phyloP scores from a whole-genome alignment of 148 eudicot genomes.

The Suaeda aralocaspica region DNA sequence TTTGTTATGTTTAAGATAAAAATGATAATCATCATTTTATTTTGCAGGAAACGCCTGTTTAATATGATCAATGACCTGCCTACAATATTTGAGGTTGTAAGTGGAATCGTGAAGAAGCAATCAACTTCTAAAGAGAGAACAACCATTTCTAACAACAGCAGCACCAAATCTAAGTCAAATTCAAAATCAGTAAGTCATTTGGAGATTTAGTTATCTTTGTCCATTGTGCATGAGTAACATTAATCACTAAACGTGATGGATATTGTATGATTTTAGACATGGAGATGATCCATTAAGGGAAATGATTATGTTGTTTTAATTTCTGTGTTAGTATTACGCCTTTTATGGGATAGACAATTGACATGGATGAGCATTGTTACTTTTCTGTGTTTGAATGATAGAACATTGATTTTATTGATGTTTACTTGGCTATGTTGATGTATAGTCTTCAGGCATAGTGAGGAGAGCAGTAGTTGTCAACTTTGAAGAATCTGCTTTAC shows the following conservation, averaged over 20 bases:
- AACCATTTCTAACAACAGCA: conserved; percentile 46
- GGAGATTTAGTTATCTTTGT: neutral
- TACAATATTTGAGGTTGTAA: conserved; percentile 51
- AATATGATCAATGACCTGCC: conserved; percentile 60
- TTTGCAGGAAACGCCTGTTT: conserved; percentile 54
- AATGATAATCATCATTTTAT: neutral
- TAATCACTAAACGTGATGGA: neutral
- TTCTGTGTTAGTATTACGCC: neutral
- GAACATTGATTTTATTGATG: neutral
- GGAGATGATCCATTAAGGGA: neutral
- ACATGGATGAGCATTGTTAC: neutral
- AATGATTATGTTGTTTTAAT: neutral
- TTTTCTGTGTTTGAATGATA: conserved; percentile 1
- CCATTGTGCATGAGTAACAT: neutral
- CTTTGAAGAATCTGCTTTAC: neutral
- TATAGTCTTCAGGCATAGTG: neutral
- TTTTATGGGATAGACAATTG: neutral
- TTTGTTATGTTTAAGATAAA: neutral
- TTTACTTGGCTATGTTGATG: neutral
- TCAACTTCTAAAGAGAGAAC: conserved; percentile 41
- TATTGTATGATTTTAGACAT: neutral
- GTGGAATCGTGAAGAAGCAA: conserved; percentile 46
- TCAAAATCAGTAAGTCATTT: conserved; percentile 31
- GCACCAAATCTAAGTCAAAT: conserved; percentile 52
- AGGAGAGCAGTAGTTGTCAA: neutral